phyloP scores from a whole-genome alignment of 306 rosid genomes.

The Fagus crenata region DNA sequence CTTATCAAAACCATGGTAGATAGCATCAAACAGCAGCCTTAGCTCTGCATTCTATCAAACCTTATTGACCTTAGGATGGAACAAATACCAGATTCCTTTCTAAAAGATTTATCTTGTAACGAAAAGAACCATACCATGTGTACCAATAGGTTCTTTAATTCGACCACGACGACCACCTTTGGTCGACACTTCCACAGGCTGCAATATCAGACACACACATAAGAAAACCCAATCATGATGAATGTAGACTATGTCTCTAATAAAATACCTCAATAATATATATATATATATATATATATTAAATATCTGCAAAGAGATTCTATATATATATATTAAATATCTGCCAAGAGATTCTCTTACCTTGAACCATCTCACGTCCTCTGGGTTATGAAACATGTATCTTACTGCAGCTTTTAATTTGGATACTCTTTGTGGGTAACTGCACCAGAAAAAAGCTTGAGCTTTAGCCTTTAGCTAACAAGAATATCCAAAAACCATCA shows the following conservation, averaged over 20 bases:
- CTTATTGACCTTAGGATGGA: conserved; percentile 6
- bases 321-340: conserved; percentile 7
- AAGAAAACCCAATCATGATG: conserved; percentile 16
- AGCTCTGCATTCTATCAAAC: conserved; percentile 4
- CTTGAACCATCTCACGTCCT: conserved; percentile 97
- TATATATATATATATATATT: neutral
- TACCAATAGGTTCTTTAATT: conserved; percentile 91
- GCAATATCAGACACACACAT: conserved; percentile 43
- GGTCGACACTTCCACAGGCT: conserved; percentile 91
- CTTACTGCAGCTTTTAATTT: conserved; percentile 79
- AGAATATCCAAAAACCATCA: neutral
- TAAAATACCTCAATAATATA: neutral
- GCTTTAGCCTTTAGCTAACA: neutral
- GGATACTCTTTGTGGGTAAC: conserved; percentile 94
- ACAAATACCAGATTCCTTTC: conserved; percentile 3
- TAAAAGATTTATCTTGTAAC: neutral
- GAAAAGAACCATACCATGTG: conserved; percentile 68
- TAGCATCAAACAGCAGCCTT: neutral
- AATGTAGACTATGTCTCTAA: neutral
- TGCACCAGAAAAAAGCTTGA: conserved; percentile 46
- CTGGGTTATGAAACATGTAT: conserved; percentile 90
- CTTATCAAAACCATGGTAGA: conserved; percentile 7
- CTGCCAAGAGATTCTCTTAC: conserved; percentile 38
- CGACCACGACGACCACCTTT: conserved; percentile 93
- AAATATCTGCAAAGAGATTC: neutral